Evolutionary conservation across 495 filamentous ascomycete species (phyloP).

Genomic region (Neurospora sp.): DNA sequence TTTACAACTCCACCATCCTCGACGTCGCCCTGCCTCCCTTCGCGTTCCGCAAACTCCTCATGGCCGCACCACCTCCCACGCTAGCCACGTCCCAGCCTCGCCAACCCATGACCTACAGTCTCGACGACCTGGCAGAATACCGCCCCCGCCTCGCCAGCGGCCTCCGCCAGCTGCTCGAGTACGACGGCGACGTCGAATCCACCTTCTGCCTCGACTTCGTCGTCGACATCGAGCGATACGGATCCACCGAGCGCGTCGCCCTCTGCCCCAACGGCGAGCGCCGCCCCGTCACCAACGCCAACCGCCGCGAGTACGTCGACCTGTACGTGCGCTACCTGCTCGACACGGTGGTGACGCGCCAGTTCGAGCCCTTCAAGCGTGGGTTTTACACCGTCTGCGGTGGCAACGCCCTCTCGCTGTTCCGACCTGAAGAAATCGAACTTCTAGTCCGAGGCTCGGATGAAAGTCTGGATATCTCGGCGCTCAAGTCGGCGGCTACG

Average conservation of each 20-base stretch:
- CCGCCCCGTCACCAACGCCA: constrained; percentile 71
- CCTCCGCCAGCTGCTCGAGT: constrained; percentile 67
- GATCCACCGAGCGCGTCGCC: constrained; percentile 50
- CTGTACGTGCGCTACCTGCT: constrained; percentile 74
- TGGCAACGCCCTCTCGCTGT: constrained; percentile 79
- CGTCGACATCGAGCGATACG: constrained; percentile 67
- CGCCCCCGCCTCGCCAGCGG: constrained; percentile 69
- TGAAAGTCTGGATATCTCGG: constrained; percentile 66
- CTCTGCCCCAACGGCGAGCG: constrained; percentile 69
- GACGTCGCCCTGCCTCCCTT: constrained; percentile 90
- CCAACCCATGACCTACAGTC: constrained; percentile 55
- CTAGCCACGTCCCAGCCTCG: constrained; percentile 45
- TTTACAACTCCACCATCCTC: constrained; percentile 94
- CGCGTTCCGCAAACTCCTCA: constrained; percentile 78
- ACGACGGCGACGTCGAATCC: constrained; percentile 72
- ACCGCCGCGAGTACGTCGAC: constrained; percentile 81
- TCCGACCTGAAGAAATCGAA: constrained; percentile 92
- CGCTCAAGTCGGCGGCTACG: constrained; percentile 64
- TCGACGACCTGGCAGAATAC: constrained; percentile 81
- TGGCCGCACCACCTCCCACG: constrained; percentile 50
- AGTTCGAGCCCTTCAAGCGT: constrained; percentile 92
- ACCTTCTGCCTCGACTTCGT: constrained; percentile 82
- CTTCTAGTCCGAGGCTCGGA: constrained; percentile 83
- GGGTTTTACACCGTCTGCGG: constrained; percentile 92
- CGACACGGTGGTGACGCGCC: constrained; percentile 65